These are phyloP conservation scores for Dimocarpus longan DNA, from an alignment of 345 rosid genomes.

Conservation along the genomic window DNA sequence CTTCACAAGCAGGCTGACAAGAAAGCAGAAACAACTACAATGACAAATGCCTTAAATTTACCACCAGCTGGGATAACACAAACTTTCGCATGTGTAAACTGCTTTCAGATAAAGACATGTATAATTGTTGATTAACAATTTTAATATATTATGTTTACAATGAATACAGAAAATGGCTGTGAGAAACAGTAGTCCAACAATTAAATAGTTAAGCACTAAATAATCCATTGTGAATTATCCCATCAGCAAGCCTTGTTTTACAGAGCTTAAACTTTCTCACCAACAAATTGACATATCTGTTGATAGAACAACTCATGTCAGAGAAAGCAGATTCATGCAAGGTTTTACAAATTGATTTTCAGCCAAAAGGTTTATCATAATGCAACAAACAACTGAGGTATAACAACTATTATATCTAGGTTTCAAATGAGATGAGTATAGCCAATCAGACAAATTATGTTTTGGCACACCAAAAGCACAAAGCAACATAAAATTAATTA, in stretches of 20 bases:
- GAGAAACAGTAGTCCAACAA: neutral
- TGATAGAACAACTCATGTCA: neutral
- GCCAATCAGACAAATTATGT: neutral
- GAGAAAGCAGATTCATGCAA: neutral
- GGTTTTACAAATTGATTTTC: neutral
- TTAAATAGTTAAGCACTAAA: neutral
- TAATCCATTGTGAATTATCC: too few species aligned
- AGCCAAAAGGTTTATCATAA: neutral
- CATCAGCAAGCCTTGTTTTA: constrained; percentile 48
- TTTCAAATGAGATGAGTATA: neutral
- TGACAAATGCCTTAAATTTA: neutral
- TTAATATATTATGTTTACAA: neutral
- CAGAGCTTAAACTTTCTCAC: constrained; percentile 93
- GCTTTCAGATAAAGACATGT: neutral
- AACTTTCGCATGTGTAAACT: neutral
- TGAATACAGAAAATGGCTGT: neutral
- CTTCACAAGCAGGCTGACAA: neutral
- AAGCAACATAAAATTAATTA: neutral
- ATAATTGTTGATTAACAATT: neutral
- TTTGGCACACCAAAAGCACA: neutral
- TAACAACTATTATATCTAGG: neutral
- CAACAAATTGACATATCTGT: constrained; percentile 89
- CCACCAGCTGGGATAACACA: neutral
- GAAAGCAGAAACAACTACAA: constrained; percentile 6
- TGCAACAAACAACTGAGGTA: neutral